These are phyloP conservation scores for Filobasidium uniguttulatum DNA, from an alignment of 1,284 basidiomycete genomes.

Conservation along the genomic window DNA sequence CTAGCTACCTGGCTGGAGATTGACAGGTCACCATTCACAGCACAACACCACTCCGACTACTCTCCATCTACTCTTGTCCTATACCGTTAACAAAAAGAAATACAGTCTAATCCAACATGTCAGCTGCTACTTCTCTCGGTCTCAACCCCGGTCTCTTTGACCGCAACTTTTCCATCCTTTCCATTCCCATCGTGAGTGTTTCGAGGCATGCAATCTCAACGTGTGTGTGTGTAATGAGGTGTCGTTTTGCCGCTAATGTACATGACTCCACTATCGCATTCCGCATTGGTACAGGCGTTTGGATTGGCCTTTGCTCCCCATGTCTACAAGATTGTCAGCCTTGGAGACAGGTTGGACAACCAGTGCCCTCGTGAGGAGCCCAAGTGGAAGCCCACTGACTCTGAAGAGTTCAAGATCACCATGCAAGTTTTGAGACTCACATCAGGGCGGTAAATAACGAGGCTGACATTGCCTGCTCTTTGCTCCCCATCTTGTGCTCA, in stretches of 20 bases:
- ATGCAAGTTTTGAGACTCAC: slow-evolving; percentile 1
- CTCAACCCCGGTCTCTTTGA: slow-evolving; percentile 11
- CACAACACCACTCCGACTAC: background rate
- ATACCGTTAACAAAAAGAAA: background rate
- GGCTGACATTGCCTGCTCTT: background rate
- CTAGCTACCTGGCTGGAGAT: too few relatives aligned
- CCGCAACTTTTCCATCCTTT: slow-evolving; percentile 19
- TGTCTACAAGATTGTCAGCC: slow-evolving; percentile 13
- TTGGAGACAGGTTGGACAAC: slow-evolving; percentile 16
- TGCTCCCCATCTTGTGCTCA: background rate
- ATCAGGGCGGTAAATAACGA: background rate
- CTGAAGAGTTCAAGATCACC: slow-evolving; percentile 8
- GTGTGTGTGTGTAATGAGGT: too few relatives aligned
- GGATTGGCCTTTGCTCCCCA: slow-evolving; percentile 9
- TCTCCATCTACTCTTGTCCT: background rate
- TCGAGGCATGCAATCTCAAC: too few relatives aligned
- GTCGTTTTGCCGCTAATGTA: too few relatives aligned
- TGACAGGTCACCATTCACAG: background rate
- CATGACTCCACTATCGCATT: too few relatives aligned
- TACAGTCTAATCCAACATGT: slow-evolving; percentile 7
- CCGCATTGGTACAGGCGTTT: background rate
- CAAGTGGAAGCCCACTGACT: slow-evolving; percentile 3
- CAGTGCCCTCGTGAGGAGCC: slow-evolving; percentile 8
- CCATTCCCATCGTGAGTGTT: slow-evolving; percentile 14
- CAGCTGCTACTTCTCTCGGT: slow-evolving; percentile 11